Evolutionary conservation across 2,329 filamentous ascomycete genomes (phyloP), one percentile per base, ranked within the genome.

Genomic region (Botrytis cinerea): DNA sequence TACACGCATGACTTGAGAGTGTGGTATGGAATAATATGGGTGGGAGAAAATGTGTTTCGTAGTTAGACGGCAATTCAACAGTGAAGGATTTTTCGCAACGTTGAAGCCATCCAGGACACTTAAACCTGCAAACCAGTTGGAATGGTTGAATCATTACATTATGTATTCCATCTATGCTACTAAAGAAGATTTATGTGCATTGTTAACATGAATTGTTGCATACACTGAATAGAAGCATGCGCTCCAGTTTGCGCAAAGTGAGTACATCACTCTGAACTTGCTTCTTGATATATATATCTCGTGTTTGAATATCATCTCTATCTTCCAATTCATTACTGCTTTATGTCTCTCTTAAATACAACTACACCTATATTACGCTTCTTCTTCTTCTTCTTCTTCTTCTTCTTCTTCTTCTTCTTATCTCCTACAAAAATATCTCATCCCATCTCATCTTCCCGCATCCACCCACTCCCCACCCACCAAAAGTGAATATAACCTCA

Each of bases 401-500:
- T 28, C 28, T 28, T 28, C 28, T 28, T 28, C 28, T 28, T 28
- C 28, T 28, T 28, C 28, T 28, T 28, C 28, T 28, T 28, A 1
- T 28, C 32, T 35, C 32, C 32, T 35, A 35, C 32, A 35, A 35
- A 35, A 6, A 35, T 35, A 35, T 3, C 8, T 9, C 20, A 54
- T 54, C 14, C 7, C 14, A 54, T 54, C 51, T 6, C 51, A 54
- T 54, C 51, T 18, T 28, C 51, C n/a, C 51, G n/a, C n/a, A 57
- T 18, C 51, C 51, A 54, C 51, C 25, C 25, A n/a, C 10, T 51
- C 25, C 48, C 25, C 48, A 54, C 51, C n/a, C n/a, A 57, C n/a
- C n/a, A 57, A 28, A 57, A 57, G 51, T 57, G 51, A 57, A 57
- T 54, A 54, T n/a, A 54, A 54, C 48, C 48, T 57, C 51, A 57